Evolutionary conservation across 108 stramenopile genomes (phyloP), one percentile per base, ranked within the genome.

Genomic region (Cyclotella baltica): DNA sequence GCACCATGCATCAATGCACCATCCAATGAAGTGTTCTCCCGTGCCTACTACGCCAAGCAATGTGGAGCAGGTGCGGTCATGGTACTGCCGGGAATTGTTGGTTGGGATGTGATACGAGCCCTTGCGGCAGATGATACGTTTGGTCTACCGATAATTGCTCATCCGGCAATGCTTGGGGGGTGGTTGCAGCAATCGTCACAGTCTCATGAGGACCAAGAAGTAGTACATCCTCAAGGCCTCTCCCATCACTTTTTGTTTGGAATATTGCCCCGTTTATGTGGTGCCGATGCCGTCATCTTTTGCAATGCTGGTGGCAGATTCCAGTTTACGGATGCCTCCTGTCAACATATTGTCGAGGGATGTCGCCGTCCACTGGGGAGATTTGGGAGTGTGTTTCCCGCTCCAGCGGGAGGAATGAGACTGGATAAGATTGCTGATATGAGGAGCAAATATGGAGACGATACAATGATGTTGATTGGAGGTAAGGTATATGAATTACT

Each of bases 101-200:
- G 76, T n/a, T 76, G 67, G 59, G 76, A 76, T 76, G 47, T 51
- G 3, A 67, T 76, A 22, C 19, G 76, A 37, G 43, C 31, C 22
- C 47, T 76, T 43, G 76, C 76, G 5, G 46, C 67, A 4, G 76
- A 76, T 67, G 31, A 22, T 0, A 62, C 25, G 1, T 76, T 76
- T 48, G 47, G 59, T 30, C 34, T 76, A 33, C 76, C 76, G 0
- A 76, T 76, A 20, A 22, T 76, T 0, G 28, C 69, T 8, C 76
- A 76, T 62, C 76, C 76, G 48, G 76, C 76, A 22, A 61, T 76
- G 67, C 19, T 76, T 18, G 76, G 76, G 35, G 76, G 76, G 1
- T 76, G 76, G 76, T 13, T 76, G 76, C 58, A 69, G 67, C 37
- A 43, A 46, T 43, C 36, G 6, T 9, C 47, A 19, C 1, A 3